Base-by-base conservation (phyloP, 768 basidiomycete species). In the Auricularia sp. region DNA sequence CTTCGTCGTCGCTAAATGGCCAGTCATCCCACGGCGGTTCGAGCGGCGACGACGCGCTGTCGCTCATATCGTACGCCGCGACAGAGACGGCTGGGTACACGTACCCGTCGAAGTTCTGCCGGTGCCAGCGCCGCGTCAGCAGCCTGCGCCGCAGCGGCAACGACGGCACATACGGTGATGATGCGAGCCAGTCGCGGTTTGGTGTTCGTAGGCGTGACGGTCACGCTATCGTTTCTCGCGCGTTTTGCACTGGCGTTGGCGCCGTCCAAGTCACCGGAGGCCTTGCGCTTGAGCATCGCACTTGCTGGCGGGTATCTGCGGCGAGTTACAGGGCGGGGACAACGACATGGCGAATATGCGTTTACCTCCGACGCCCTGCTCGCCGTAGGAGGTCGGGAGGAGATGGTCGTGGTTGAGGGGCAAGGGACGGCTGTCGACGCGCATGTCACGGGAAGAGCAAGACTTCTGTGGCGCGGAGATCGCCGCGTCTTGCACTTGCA, bases 1-100 rank as follows among this genome's bases (percentile, higher is more conserved):
- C 68, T 34, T 68, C 62, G 34, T 66, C 71, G 44, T 68, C 68
- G 16, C 21, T 63, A 21, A 42, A n/a, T 4, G 54, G 45, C 47
- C 47, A 51, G 14, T 51, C 47, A 2, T 18, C 21, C 47, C 47
- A 51, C 6, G 47, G 47, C 10, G 14, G 6, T 3, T 51, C 47
- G 16, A 51, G 21, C 16, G 47, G 47, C 11, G 47, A 51, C 14
- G 47, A 4, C 10, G 47, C 47, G 47, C 47, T 51, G 47, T 51
- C 47, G 47, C 21, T 21, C 16, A 51, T 16, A 4, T 51, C 47
- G 6, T 18, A 16, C 1, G 21, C 47, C 11, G 14, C 21, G 11
- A 51, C 10, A 8, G 47, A 39, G 8, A 8, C 8, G 39, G 39
- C 39, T 3, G 39, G 39, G 39, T 39, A 39, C 39, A 3, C 13